These are phyloP conservation scores for Cercospora citrullina DNA, from an alignment of 2,329 filamentous ascomycete genomes.

Conservation along the genomic window DNA sequence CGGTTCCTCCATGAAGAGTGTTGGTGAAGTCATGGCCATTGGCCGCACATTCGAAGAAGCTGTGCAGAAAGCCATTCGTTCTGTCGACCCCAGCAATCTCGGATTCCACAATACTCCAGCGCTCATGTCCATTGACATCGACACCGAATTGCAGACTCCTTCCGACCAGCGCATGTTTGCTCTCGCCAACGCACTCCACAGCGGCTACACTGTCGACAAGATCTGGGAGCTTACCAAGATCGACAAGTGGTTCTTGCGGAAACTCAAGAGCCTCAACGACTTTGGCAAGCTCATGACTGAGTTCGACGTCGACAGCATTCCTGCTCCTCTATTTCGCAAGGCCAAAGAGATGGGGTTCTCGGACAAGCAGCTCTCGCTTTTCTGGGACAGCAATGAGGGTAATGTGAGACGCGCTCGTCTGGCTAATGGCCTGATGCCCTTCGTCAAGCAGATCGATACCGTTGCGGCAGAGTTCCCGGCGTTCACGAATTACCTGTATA, in stretches of 20 bases:
- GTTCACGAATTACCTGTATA: constrained; percentile 91
- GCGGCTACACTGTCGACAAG: constrained; percentile 90
- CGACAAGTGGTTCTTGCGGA: constrained; percentile 96
- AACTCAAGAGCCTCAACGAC: constrained; percentile 85
- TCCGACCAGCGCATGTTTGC: constrained; percentile 97
- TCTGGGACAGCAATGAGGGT: constrained; percentile 92
- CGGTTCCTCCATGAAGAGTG: constrained; percentile 98
- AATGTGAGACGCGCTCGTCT: constrained; percentile 79
- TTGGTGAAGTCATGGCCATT: constrained; percentile 98
- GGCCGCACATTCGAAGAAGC: constrained; percentile 96
- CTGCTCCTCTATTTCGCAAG: constrained; percentile 67
- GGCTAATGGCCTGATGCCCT: constrained; percentile 82
- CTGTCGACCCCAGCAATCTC: constrained; percentile 91
- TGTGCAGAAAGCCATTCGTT: constrained; percentile 95
- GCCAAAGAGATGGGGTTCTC: constrained; percentile 95
- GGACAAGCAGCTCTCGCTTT: constrained; percentile 88
- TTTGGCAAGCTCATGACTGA: constrained; percentile 77
- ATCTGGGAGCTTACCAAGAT: constrained; percentile 99
- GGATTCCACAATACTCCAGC: constrained; percentile 89
- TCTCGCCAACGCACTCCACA: constrained; percentile 95
- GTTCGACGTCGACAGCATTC: constrained; percentile 66
- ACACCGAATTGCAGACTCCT: constrained; percentile 92
- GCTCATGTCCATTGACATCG: constrained; percentile 94
- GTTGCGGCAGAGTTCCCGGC: constrained; percentile 96
- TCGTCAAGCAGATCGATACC: constrained; percentile 98